Percentiles rank a stretch among this genome's conserved stretches.
phyloP scores from a whole-genome alignment of 768 basidiomycete species.

The Suillus subalutaceus region DNA sequence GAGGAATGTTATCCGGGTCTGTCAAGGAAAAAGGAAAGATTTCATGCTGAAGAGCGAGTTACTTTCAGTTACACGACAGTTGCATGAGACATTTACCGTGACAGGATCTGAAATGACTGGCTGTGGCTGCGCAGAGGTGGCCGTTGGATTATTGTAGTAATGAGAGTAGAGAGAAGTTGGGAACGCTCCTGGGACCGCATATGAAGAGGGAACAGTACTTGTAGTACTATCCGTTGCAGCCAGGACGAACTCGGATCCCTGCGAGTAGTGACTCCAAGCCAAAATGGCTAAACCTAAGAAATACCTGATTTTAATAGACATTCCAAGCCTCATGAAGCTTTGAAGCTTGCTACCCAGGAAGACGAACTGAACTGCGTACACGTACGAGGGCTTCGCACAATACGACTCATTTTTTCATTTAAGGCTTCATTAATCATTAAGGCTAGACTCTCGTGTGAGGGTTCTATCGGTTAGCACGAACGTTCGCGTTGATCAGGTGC shows the following conservation, averaged over 20 bases:
- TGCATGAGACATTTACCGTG: constrained; percentile 40
- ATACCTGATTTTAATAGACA: background rate
- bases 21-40: constrained; percentile 66
- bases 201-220: constrained; percentile 28
- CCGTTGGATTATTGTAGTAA: constrained; percentile 76
- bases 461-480: constrained; percentile 10
- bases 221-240: constrained; percentile 10
- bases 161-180: constrained; percentile 64
- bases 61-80: constrained; percentile 6
- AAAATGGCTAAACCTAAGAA: constrained; percentile 5
- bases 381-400: background rate
- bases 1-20: constrained; percentile 60
- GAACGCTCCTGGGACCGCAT: constrained; percentile 63
- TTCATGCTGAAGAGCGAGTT: constrained; percentile 44
- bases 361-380: background rate
- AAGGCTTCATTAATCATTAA: no score
- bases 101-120: constrained; percentile 79
- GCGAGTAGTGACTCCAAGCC: background rate
- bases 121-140: constrained; percentile 72
- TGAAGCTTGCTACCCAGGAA: background rate
- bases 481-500: constrained; percentile 10
- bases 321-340: background rate
- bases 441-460: no score
- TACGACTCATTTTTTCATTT: no score
- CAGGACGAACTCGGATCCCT: background rate